Conservation (phyloP, 495 filamentous ascomycete species). For the Tuber calosporum region DNA sequence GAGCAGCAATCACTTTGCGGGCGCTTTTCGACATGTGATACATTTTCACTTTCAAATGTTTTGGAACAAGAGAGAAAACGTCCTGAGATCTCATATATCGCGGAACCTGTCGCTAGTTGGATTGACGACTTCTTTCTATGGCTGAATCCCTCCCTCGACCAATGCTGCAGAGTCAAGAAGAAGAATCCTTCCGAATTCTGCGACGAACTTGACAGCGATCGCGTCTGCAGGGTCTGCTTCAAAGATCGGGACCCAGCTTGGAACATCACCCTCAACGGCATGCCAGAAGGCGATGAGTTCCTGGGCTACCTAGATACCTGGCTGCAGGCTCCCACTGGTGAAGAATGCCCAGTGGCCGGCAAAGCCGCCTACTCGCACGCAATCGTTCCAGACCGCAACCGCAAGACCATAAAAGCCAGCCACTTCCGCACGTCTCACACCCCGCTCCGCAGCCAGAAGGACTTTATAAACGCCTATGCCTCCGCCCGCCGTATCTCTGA, state of each 20-base stretch:
- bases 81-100: conserved; percentile 78
- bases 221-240: conserved; percentile 60
- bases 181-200: conserved; percentile 33
- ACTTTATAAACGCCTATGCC: conserved; percentile 85
- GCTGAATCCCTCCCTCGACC: conserved; percentile 76
- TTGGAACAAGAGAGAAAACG: conserved; percentile 90
- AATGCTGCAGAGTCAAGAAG: conserved; percentile 59
- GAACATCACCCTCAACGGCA: conserved; percentile 80
- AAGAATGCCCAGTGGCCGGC: conserved; percentile 78
- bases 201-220: conserved; percentile 48
- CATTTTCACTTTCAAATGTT: conserved; percentile 74
- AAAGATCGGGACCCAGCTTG: conserved; percentile 64
- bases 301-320: conserved; percentile 74
- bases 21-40: conserved; percentile 80
- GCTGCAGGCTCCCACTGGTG: conserved; percentile 69
- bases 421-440: conserved; percentile 89
- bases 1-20: conserved; percentile 82
- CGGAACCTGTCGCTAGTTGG: conserved; percentile 91
- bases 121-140: conserved; percentile 93
- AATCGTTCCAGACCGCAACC: conserved; percentile 64
- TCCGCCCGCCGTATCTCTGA: conserved; percentile 82
- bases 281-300: conserved; percentile 90
- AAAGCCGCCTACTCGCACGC: conserved; percentile 80
- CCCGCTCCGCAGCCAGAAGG: conserved; percentile 75
- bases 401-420: conserved; percentile 61